A percentile compares a stretch with the other conserved stretches of the same genome.
These are phyloP conservation scores for Komagataella ulmi DNA, from an alignment of 805 yeast species.

Conservation along the genomic window DNA sequence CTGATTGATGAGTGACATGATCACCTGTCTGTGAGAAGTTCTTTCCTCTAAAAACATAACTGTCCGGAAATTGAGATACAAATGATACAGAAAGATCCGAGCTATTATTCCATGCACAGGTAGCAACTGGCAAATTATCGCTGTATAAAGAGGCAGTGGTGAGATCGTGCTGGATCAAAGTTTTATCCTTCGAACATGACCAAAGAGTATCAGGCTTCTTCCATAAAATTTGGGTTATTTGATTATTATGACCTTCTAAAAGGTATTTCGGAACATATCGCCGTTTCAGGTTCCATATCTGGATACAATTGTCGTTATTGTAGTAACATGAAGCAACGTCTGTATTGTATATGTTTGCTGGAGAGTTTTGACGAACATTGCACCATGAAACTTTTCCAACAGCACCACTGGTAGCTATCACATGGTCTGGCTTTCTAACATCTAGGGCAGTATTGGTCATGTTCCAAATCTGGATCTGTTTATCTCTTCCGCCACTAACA, in stretches of 20 bases:
- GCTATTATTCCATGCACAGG: conserved; percentile 43
- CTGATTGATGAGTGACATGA: background rate
- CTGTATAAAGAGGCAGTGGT: conserved; percentile 25
- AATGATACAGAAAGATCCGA: conserved; percentile 4
- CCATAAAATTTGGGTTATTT: conserved; percentile 46
- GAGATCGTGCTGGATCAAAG: conserved; percentile 34
- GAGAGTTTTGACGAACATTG: conserved; percentile 21
- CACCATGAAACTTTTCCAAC: conserved; percentile 69
- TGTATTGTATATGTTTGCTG: conserved; percentile 28
- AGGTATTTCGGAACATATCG: conserved; percentile 57
- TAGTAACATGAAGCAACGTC: conserved; percentile 64
- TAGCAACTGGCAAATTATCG: conserved; percentile 35
- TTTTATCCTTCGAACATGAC: conserved; percentile 38
- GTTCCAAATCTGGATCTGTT: conserved; percentile 68
- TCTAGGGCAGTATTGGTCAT: conserved; percentile 25
- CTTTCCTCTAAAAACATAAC: background rate
- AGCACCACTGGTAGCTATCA: conserved; percentile 64
- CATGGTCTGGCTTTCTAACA: conserved; percentile 46
- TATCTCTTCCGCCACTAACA: conserved; percentile 89
- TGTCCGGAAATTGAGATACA: background rate
- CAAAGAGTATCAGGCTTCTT: conserved; percentile 30
- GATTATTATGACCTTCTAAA: conserved; percentile 32
- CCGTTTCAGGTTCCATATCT: conserved; percentile 57
- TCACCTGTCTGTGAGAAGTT: background rate
- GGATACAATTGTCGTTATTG: conserved; percentile 58